A percentile compares a stretch with the other conserved stretches of the same genome.
phyloP scores from a whole-genome alignment of 1,284 basidiomycete species.

The Ustilago curta region DNA sequence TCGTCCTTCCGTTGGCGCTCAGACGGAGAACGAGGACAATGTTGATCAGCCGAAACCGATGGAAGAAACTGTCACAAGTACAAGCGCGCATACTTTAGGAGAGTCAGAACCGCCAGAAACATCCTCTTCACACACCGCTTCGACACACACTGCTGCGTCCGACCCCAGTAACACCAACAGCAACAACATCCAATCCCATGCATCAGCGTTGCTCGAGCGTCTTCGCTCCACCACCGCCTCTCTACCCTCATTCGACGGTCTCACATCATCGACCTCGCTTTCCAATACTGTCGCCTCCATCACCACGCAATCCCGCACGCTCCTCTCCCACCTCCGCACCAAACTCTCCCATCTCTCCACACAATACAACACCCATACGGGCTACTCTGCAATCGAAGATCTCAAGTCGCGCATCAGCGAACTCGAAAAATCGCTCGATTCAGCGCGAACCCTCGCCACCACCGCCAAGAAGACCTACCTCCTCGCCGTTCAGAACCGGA shows the following conservation, averaged over 20 bases:
- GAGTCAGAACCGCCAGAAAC: not conserved
- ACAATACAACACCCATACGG: constrained; percentile 60
- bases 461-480: constrained; percentile 52
- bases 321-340: constrained; percentile 12
- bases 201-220: constrained; percentile 5
- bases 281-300: constrained; percentile 3
- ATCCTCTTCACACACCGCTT: not conserved
- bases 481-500: constrained; percentile 48
- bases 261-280: constrained; percentile 22
- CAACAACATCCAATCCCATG: not conserved
- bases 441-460: constrained; percentile 9
- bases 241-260: constrained; percentile 21
- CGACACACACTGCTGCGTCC: not conserved
- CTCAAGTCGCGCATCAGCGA: constrained; percentile 47
- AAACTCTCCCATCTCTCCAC: constrained; percentile 36
- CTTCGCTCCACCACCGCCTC: constrained; percentile 15
- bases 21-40: not conserved
- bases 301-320: not conserved
- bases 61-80: not conserved
- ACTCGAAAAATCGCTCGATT: constrained; percentile 29
- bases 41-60: not conserved
- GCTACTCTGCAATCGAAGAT: constrained; percentile 55
- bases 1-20: not conserved
- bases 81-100: not conserved
- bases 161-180: not conserved